phyloP scores from a whole-genome alignment of 2,329 filamentous ascomycete species.

The Alternaria tenuissima region DNA sequence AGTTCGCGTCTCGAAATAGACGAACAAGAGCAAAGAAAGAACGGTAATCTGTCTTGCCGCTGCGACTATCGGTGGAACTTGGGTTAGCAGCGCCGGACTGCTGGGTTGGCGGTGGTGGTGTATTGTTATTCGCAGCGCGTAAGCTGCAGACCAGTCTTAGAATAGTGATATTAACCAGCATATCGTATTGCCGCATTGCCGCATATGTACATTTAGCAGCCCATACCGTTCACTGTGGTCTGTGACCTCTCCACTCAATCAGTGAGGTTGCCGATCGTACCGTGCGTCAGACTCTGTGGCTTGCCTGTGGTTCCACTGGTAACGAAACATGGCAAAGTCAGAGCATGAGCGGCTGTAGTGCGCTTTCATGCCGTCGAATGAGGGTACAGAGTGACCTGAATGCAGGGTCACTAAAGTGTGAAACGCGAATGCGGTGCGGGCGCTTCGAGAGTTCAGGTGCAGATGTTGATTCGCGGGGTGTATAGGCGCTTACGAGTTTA shows the following conservation, averaged over 20 bases:
- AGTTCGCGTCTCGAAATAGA: slow-evolving; percentile 16
- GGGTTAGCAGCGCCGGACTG: slow-evolving; percentile 8
- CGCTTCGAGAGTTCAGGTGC: slow-evolving; percentile 35
- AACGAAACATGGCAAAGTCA: slow-evolving; percentile 10
- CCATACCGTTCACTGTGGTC: slow-evolving; percentile 11
- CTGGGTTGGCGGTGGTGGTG: slow-evolving; percentile 17
- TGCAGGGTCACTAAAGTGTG: slow-evolving; percentile 29
- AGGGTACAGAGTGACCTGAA: slow-evolving; percentile 16
- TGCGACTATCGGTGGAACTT: slow-evolving; percentile 18
- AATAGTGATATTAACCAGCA: slow-evolving; percentile 29
- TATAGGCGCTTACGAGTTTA: slow-evolving; percentile 39
- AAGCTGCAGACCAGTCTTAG: slow-evolving; percentile 25
- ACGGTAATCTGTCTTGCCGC: slow-evolving; percentile 34
- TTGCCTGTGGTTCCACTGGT: slow-evolving; percentile 8
- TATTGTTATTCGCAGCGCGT: slow-evolving; percentile 38
- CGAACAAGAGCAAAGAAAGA: slow-evolving; percentile 16
- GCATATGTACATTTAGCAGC: slow-evolving; percentile 24
- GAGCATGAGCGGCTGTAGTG: slow-evolving; percentile 6
- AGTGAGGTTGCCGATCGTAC: slow-evolving; percentile 12
- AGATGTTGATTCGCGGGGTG: slow-evolving; percentile 34
- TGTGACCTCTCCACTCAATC: slow-evolving; percentile 7
- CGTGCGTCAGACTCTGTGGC: slow-evolving; percentile 17
- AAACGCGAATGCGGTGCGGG: slow-evolving; percentile 37
- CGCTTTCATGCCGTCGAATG: slow-evolving; percentile 23
- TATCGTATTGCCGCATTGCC: slow-evolving; percentile 14